Evolutionary conservation across 2,329 filamentous ascomycete species (phyloP).

Genomic region (Chaetothyriales sp.): DNA sequence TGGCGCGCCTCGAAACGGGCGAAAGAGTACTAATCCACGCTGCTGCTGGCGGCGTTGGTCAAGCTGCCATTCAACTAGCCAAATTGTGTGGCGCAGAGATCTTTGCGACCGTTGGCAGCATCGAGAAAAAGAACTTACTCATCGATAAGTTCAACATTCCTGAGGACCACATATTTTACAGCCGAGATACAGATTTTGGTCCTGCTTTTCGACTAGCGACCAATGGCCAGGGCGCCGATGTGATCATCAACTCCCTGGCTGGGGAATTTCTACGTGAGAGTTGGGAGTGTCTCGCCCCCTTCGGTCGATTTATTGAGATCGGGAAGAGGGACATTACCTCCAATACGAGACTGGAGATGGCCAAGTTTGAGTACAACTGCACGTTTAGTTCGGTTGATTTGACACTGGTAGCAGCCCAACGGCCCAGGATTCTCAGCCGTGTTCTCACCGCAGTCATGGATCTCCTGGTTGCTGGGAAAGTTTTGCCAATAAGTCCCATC

Average conservation of each 20-base stretch:
- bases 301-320: slow-evolving; percentile 36
- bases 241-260: slow-evolving; percentile 19
- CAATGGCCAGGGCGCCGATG: slow-evolving; percentile 12
- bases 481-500: slow-evolving; percentile 23
- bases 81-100: slow-evolving; percentile 6
- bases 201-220: slow-evolving; percentile 8
- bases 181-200: slow-evolving; percentile 14
- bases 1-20: slow-evolving; percentile 14
- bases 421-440: slow-evolving; percentile 2
- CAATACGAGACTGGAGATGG: slow-evolving; percentile 28
- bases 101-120: slow-evolving; percentile 18
- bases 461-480: slow-evolving; percentile 6
- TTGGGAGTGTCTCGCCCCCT: slow-evolving; percentile 17
- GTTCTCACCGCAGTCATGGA: slow-evolving; percentile 1
- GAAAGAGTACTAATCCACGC: slow-evolving; percentile 11
- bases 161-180: slow-evolving; percentile 17
- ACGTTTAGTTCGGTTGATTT: neutral
- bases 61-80: slow-evolving; percentile 10
- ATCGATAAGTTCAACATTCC: slow-evolving; percentile 9
- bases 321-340: slow-evolving; percentile 31
- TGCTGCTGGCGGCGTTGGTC: slow-evolving; percentile 10
- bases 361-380: slow-evolving; percentile 22
- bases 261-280: slow-evolving; percentile 19
- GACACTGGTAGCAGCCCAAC: neutral
- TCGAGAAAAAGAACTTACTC: slow-evolving; percentile 16